A percentile compares a stretch with the other conserved stretches of the same genome.
Conservation (phyloP, 2,329 filamentous ascomycete genomes). For the Talaromyces piceae region DNA sequence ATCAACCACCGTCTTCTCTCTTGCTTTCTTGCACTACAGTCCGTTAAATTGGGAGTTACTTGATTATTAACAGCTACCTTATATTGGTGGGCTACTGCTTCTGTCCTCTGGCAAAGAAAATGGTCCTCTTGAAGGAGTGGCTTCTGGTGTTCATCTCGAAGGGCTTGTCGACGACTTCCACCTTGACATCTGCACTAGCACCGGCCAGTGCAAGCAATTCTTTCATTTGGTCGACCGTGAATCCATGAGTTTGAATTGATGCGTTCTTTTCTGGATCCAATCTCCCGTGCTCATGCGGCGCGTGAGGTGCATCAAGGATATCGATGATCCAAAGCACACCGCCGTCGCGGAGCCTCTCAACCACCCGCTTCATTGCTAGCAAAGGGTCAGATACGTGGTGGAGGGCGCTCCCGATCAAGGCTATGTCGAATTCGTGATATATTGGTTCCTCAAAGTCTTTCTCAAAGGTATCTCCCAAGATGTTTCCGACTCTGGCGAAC, state of each 20-base stretch:
- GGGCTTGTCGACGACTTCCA: constrained; percentile 47
- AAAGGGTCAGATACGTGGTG: constrained; percentile 62
- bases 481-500: constrained; percentile 51
- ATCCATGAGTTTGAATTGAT: constrained; percentile 60
- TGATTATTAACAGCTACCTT: not conserved
- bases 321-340: constrained; percentile 63
- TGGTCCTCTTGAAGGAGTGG: constrained; percentile 18
- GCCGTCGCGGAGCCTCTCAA: constrained; percentile 55
- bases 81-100: constrained; percentile 2
- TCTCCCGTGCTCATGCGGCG: constrained; percentile 13
- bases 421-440: constrained; percentile 64
- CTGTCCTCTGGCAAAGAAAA: constrained; percentile 27
- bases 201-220: constrained; percentile 59
- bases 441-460: constrained; percentile 51
- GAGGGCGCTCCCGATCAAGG: constrained; percentile 55
- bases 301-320: constrained; percentile 49
- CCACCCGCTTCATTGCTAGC: constrained; percentile 52
- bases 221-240: constrained; percentile 52
- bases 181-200: constrained; percentile 48
- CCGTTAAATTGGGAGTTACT: too few species aligned
- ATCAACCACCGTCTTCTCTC: too few species aligned
- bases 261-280: constrained; percentile 31
- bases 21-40: not conserved
- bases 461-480: constrained; percentile 46
- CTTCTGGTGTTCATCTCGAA: constrained; percentile 35